A percentile compares a stretch with the other conserved stretches of the same genome.
Conservation (phyloP, 2,329 filamentous ascomycete genomes). For the Phyllachora maydis region DNA sequence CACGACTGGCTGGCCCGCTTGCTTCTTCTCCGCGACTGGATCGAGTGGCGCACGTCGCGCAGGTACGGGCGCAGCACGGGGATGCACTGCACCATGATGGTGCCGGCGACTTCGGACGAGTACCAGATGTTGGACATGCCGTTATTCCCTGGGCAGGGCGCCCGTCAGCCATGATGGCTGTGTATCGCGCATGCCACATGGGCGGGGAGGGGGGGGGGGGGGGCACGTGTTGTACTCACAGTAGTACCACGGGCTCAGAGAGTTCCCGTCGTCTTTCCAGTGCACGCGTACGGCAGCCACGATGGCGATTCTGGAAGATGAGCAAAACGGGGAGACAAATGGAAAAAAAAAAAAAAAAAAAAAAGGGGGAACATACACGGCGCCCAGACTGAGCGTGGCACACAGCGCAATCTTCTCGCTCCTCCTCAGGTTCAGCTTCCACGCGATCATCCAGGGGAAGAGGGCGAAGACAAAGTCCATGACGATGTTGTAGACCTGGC, state of each 20-base stretch:
- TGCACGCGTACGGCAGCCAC: conserved; percentile 22
- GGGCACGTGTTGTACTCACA: conserved; percentile 10
- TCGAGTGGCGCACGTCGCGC: conserved; percentile 15
- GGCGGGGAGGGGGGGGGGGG: not conserved
- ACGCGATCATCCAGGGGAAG: conserved; percentile 27
- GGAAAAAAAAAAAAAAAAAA: not conserved
- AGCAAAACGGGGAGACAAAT: too few species aligned
- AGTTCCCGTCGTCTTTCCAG: conserved; percentile 26
- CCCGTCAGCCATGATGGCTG: conserved; percentile 1
- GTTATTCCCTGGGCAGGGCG: conserved; percentile 13
- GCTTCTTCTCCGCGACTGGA: too few species aligned
- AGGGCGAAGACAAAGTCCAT: conserved; percentile 29
- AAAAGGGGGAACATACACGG: conserved; percentile 13
- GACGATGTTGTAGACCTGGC: conserved; percentile 12
- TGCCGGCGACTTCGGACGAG: conserved; percentile 28
- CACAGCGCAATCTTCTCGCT: conserved; percentile 27
- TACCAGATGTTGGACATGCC: conserved; percentile 24
- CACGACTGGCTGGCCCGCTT: too few species aligned
- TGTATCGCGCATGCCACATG: too few species aligned
- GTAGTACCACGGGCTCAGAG: conserved; percentile 22
- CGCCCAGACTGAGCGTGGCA: conserved; percentile 26
- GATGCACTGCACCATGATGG: conserved; percentile 32
- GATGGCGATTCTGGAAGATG: conserved; percentile 18
- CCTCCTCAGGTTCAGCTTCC: conserved; percentile 22
- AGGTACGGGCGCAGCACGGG: conserved; percentile 27